Evolutionary conservation across 2,329 filamentous ascomycete genomes (phyloP).

Genomic region (Aspergillus novofumigatus): DNA sequence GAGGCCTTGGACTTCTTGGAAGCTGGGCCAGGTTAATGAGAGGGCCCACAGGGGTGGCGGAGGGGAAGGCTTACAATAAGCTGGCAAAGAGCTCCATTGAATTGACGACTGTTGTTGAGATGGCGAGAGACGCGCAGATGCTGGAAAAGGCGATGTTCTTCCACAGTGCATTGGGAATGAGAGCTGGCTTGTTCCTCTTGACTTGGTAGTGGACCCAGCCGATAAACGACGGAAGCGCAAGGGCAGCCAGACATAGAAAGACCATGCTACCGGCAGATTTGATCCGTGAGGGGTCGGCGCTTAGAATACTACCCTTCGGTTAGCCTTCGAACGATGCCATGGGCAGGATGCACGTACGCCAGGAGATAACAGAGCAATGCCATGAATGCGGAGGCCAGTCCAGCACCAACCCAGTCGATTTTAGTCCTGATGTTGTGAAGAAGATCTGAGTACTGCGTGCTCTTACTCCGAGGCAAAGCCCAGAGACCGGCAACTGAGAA

Average conservation of each 20-base stretch:
- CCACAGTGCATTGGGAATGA: slow-evolving; percentile 63
- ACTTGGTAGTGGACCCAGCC: slow-evolving; percentile 53
- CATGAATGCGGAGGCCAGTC: slow-evolving; percentile 44
- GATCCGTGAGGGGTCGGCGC: slow-evolving; percentile 32
- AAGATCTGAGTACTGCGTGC: slow-evolving; percentile 4
- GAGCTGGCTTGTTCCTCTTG: slow-evolving; percentile 43
- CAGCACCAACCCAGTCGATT: slow-evolving; percentile 53
- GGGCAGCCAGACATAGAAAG: slow-evolving; percentile 43
- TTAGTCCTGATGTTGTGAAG: slow-evolving; percentile 22
- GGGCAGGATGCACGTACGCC: slow-evolving; percentile 34
- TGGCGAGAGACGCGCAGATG: slow-evolving; percentile 50
- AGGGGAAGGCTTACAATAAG: slow-evolving; percentile 42
- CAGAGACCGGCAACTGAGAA: slow-evolving; percentile 39
- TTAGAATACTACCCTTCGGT: slow-evolving; percentile 17
- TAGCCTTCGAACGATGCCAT: neutral
- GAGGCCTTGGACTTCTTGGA: slow-evolving; percentile 48
- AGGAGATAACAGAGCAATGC: slow-evolving; percentile 51
- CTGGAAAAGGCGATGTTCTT: slow-evolving; percentile 53
- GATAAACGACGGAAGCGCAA: slow-evolving; percentile 48
- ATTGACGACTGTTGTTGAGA: slow-evolving; percentile 46
- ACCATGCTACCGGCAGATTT: slow-evolving; percentile 43
- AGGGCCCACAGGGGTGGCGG: neutral
- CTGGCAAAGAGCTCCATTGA: slow-evolving; percentile 47
- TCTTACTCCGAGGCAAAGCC: slow-evolving; percentile 32
- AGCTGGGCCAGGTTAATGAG: slow-evolving; percentile 32